Evolutionary conservation across 352 stramenopile genomes (phyloP), one percentile per base, ranked within the genome.

Genomic region (Pilasporangium apinafurcum): DNA sequence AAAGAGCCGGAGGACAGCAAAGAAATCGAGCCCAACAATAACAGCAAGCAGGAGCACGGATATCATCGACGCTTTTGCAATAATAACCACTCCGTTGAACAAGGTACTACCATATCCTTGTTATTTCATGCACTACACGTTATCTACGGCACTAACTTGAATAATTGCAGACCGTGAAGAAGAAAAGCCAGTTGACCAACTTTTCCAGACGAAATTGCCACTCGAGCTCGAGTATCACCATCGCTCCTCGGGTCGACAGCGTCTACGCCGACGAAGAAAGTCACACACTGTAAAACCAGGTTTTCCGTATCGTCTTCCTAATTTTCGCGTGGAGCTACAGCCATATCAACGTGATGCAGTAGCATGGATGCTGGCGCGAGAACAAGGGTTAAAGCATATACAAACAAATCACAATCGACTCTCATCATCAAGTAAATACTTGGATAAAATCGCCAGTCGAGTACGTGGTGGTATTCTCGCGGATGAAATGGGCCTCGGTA

Each of bases 401-500:
- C 27, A n/a, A n/a, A n/a, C 58, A 59, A 54, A 53, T 47, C 17
- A 34, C 44, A 56, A 55, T 16, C 59, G 55, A 27, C 48, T 18
- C 57, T 58, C 14, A 38, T 53, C 24, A 51, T 72, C 5, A 60
- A 76, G 22, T 49, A 61, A 21, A n/a, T n/a, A n/a, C n/a, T n/a
- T n/a, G n/a, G n/a, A n/a, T n/a, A n/a, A n/a, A n/a, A n/a, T n/a
- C n/a, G n/a, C n/a, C n/a, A n/a, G n/a, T n/a, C n/a, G n/a, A n/a
- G 54, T 82, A n/a, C 67, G 65, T 7, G 85, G 85, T 6, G 86
- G 86, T 12, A 78, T 96, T 16, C 48, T 96, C 6, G 83, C 81
- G 2, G 86, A 96, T 58, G 83, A 95, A 39, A 94, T 95, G 84
- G 86, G 84, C 0, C 53, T 96, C 20, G 86, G 86, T 12, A 95